Conservation (phyloP, 345 rosid species). For the Linum trigynum region DNA sequence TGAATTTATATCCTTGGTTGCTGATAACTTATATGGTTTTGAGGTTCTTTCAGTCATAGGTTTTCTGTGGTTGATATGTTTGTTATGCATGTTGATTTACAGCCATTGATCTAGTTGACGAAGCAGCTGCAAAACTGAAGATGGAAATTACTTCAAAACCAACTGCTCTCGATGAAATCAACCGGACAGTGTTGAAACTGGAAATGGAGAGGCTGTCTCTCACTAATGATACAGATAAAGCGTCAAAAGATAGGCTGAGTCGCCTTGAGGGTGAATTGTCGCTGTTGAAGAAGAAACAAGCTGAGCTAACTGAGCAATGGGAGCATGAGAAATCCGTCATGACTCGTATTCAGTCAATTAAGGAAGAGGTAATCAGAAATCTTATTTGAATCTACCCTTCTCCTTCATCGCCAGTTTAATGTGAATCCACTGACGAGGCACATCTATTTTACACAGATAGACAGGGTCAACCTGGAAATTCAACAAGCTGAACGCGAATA, state of each 20-base stretch:
- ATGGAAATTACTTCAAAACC: slow-evolving; percentile 99
- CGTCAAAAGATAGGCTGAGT: slow-evolving; percentile 79
- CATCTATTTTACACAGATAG: slow-evolving; percentile 42
- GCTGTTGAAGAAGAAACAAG: slow-evolving; percentile 69
- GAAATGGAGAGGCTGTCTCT: slow-evolving; percentile 99
- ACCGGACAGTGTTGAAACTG: slow-evolving; percentile 80
- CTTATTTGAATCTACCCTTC: background rate
- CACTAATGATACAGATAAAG: slow-evolving; percentile 81
- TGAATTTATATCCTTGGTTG: background rate
- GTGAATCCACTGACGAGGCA: background rate
- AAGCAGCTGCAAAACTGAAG: slow-evolving; percentile 97
- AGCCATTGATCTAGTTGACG: slow-evolving; percentile 99
- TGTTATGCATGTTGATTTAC: slow-evolving; percentile 13
- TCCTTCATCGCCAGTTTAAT: background rate
- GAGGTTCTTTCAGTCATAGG: background rate
- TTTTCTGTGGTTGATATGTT: background rate
- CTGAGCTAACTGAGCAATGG: slow-evolving; percentile 86
- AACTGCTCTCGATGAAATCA: slow-evolving; percentile 92
- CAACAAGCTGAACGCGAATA: slow-evolving; percentile 99
- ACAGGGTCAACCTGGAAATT: slow-evolving; percentile 88
- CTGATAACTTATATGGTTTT: background rate
- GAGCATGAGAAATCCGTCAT: slow-evolving; percentile 97
- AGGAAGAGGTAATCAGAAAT: slow-evolving; percentile 58
- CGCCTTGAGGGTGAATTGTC: slow-evolving; percentile 77
- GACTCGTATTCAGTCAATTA: slow-evolving; percentile 87